Conservation (phyloP, 164 flowering plant genomes). For the Vitis rupestris region DNA sequence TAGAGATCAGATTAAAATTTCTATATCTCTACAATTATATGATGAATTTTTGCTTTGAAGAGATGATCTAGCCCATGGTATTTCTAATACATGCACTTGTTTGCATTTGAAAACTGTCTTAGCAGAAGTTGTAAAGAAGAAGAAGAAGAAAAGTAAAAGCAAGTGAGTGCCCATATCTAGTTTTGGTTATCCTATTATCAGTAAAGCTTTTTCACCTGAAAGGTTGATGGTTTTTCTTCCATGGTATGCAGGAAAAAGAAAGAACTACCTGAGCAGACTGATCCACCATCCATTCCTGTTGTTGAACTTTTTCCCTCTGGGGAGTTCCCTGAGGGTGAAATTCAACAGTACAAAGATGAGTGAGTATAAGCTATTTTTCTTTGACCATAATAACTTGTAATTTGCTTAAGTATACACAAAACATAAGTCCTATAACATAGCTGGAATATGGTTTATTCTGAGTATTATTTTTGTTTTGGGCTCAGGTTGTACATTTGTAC, state of each 20-base stretch:
- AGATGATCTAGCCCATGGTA: too few species aligned
- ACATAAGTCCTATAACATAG: too few species aligned
- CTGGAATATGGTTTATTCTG: too few species aligned
- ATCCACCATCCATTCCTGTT: slow-evolving; percentile 91
- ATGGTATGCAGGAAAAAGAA: slow-evolving; percentile 77
- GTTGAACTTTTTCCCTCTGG: slow-evolving; percentile 83
- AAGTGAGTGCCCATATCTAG: slow-evolving; percentile 47
- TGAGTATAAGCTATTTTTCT: slow-evolving; percentile 38
- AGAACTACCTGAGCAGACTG: slow-evolving; percentile 73
- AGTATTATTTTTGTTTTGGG: too few species aligned
- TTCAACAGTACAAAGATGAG: slow-evolving; percentile 96
- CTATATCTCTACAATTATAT: too few species aligned
- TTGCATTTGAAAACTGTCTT: neutral
- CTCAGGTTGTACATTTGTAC: too few species aligned
- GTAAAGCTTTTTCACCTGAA: slow-evolving; percentile 4
- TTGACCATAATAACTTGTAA: too few species aligned
- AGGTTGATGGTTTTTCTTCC: neutral
- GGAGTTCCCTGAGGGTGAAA: slow-evolving; percentile 97
- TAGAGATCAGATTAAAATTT: too few species aligned
- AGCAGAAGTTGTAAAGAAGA: slow-evolving; percentile 81
- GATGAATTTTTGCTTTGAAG: too few species aligned
- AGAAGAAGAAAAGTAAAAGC: slow-evolving; percentile 93
- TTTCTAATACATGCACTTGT: slow-evolving; percentile 1
- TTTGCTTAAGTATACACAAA: too few species aligned
- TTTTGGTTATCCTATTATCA: neutral